Evolutionary conservation across 768 basidiomycete species (phyloP).

Genomic region (Tephrocybe rancida): DNA sequence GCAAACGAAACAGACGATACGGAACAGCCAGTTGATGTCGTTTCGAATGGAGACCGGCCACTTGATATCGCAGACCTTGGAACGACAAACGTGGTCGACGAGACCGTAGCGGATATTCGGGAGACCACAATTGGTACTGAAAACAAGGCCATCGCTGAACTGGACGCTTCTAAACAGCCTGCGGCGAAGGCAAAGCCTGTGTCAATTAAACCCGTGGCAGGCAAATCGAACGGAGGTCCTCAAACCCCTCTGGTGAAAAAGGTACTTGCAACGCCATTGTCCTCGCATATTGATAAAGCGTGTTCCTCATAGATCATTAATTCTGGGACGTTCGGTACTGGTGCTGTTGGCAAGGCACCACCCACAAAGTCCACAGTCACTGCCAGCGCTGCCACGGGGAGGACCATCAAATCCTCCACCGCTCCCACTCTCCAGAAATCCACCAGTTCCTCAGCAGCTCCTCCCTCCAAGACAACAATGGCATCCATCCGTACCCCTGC

Average conservation of each 20-base stretch:
- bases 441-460: slow-evolving; percentile 36
- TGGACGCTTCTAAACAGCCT: slow-evolving; percentile 24
- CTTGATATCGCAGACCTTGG: slow-evolving; percentile 17
- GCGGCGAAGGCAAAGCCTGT: slow-evolving; percentile 36
- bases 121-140: slow-evolving; percentile 8
- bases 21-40: slow-evolving; percentile 18
- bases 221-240: slow-evolving; percentile 49
- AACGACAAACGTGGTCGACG: slow-evolving; percentile 20
- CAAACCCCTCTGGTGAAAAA: slow-evolving; percentile 68
- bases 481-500: slow-evolving; percentile 32
- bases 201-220: slow-evolving; percentile 42
- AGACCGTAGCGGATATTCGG: slow-evolving; percentile 20
- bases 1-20: slow-evolving; percentile 21
- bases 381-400: neutral
- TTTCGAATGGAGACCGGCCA: slow-evolving; percentile 9
- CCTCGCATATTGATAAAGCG: neutral
- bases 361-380: slow-evolving; percentile 40
- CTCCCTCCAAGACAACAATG: slow-evolving; percentile 40
- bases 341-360: slow-evolving; percentile 46
- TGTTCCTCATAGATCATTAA: slow-evolving; percentile 51
- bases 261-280: slow-evolving; percentile 36
- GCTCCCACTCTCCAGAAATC: slow-evolving; percentile 37
- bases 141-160: slow-evolving; percentile 27
- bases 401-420: slow-evolving; percentile 17
- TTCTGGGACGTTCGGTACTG: slow-evolving; percentile 67